A percentile compares a stretch with the other conserved stretches of the same genome.
Conservation (phyloP, 495 filamentous ascomycete species). For the Annulohypoxylon maeteangense region DNA sequence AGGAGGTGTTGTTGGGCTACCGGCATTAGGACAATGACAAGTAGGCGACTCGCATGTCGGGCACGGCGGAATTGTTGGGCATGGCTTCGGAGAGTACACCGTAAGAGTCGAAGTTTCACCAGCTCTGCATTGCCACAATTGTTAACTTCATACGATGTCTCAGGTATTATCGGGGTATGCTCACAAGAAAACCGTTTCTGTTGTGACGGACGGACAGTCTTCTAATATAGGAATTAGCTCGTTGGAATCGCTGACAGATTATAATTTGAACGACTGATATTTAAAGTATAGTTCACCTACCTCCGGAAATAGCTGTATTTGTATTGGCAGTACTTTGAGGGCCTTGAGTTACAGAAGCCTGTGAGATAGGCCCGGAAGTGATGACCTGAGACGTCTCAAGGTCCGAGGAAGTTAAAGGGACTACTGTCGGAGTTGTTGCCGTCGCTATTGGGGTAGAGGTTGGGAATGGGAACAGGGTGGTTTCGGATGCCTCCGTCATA, state of each 20-base stretch:
- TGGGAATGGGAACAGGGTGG: not conserved
- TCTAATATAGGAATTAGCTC: slow-evolving; percentile 6
- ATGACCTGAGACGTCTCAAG: not conserved
- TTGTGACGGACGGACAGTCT: slow-evolving; percentile 16
- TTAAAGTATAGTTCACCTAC: slow-evolving; percentile 24
- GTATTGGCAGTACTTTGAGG: not conserved
- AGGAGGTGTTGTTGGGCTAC: slow-evolving; percentile 11
- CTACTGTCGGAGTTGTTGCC: not conserved
- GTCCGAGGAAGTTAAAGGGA: not conserved
- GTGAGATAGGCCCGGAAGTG: no score
- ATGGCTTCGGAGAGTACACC: slow-evolving; percentile 23
- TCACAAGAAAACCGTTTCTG: slow-evolving; percentile 32
- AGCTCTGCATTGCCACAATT: slow-evolving; percentile 1
- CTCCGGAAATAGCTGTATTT: slow-evolving; percentile 14
- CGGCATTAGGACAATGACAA: slow-evolving; percentile 43
- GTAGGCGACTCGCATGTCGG: slow-evolving; percentile 27
- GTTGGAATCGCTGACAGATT: not conserved
- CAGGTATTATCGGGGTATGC: not conserved
- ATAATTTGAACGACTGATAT: not conserved
- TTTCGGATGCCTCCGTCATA: slow-evolving; percentile 10
- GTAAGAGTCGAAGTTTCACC: slow-evolving; percentile 35
- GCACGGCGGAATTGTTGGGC: slow-evolving; percentile 33
- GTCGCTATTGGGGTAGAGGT: not conserved
- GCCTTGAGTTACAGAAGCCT: not conserved
- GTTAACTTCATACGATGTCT: slow-evolving; percentile 7